Evolutionary conservation across 768 basidiomycete species (phyloP).

Genomic region (Psilocybe azurescens): DNA sequence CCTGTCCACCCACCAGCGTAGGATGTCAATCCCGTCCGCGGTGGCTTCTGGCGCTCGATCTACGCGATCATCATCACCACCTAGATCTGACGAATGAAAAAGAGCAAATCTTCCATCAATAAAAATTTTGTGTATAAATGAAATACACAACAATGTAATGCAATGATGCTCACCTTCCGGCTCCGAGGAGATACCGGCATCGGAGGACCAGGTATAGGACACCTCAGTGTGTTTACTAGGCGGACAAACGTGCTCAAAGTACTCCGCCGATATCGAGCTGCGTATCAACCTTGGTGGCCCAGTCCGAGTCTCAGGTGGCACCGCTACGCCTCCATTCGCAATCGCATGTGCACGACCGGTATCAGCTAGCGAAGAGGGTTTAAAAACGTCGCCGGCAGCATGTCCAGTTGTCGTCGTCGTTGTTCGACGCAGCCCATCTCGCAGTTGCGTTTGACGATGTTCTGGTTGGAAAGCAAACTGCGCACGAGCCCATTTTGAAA

Average conservation of each 20-base stretch:
- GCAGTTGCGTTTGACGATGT: not conserved
- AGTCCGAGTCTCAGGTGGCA: not conserved
- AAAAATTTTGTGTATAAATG: not conserved
- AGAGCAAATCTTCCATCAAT: conserved; percentile 8
- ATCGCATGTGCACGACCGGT: too few relatives aligned
- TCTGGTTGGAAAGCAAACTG: not conserved
- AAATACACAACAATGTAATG: not conserved
- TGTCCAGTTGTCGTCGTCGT: too few relatives aligned
- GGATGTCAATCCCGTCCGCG: conserved; percentile 44
- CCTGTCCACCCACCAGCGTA: conserved; percentile 55
- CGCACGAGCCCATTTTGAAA: not conserved
- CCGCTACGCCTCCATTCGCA: too few relatives aligned
- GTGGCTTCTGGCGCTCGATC: conserved; percentile 31
- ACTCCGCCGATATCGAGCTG: conserved; percentile 51
- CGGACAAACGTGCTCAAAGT: conserved; percentile 55
- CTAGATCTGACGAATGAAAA: conserved; percentile 8
- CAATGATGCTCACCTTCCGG: not conserved
- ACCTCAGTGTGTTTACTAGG: conserved; percentile 31
- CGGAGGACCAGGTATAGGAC: conserved; percentile 32
- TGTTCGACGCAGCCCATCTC: not conserved
- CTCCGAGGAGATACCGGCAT: not conserved
- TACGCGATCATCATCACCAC: not conserved
- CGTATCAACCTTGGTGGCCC: conserved; percentile 13
- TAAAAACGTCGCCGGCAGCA: too few relatives aligned
- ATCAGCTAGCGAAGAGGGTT: too few relatives aligned